Evolutionary conservation across 2,329 filamentous ascomycete species (phyloP).

Genomic region (Metarhizium brunneum): DNA sequence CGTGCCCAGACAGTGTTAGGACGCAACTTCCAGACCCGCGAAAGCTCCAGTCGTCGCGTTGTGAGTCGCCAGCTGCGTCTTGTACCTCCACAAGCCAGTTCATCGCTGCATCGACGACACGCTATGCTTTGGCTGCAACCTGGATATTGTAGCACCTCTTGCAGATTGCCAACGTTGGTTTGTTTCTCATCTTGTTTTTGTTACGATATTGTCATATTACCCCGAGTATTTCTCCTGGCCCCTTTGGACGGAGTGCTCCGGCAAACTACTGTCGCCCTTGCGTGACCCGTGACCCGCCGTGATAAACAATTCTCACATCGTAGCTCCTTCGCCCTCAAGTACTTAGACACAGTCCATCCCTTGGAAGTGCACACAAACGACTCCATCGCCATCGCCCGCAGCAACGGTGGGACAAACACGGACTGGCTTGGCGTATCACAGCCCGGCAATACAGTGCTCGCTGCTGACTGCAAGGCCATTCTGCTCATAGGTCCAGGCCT

Average conservation of each 20-base stretch:
- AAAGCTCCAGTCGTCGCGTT: slow-evolving; percentile 12
- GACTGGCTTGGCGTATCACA: slow-evolving; percentile 3
- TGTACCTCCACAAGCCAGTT: background rate
- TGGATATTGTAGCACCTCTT: no score
- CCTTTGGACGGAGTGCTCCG: background rate
- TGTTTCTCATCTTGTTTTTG: no score
- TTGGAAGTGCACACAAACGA: slow-evolving; percentile 2
- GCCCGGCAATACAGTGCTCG: background rate
- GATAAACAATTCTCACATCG: background rate
- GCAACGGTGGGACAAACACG: slow-evolving; percentile 9
- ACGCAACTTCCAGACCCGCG: slow-evolving; percentile 1
- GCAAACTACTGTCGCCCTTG: background rate
- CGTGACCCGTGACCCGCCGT: background rate
- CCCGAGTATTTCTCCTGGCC: no score
- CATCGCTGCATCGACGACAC: background rate
- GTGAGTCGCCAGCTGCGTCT: slow-evolving; percentile 9
- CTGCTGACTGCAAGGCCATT: background rate
- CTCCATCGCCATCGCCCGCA: slow-evolving; percentile 2
- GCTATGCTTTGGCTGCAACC: background rate
- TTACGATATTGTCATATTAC: no score
- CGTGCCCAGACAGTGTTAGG: background rate
- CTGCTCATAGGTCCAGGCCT: background rate
- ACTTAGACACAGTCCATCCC: background rate
- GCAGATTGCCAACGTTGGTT: no score
- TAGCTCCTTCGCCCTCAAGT: background rate